A percentile compares a stretch with the other conserved stretches of the same genome.
phyloP scores from a whole-genome alignment of 2,329 filamentous ascomycete species.

The Tolypocladium tropicale region DNA sequence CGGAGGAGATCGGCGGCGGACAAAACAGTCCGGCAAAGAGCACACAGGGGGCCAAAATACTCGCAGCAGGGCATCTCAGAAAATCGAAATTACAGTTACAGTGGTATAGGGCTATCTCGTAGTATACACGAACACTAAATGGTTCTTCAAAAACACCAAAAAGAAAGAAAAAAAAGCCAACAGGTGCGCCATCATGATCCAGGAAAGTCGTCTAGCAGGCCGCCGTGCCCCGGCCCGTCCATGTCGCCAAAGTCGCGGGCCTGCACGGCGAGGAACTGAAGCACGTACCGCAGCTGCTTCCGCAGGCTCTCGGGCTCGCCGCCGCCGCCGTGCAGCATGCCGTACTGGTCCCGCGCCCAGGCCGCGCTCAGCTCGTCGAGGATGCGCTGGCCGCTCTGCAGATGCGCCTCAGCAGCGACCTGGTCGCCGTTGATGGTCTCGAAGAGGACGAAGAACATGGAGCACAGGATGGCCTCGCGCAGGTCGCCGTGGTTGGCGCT shows the following conservation, averaged over 20 bases:
- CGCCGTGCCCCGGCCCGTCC: neutral
- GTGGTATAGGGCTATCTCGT: neutral
- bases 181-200: neutral
- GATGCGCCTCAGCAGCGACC: constrained; percentile 22
- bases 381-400: constrained; percentile 25
- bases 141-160: neutral
- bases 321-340: neutral
- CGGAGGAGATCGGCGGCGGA: neutral
- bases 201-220: constrained; percentile 1
- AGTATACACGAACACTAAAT: neutral
- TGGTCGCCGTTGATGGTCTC: constrained; percentile 26
- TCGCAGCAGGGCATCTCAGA: too few species aligned
- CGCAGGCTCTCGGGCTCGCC: constrained; percentile 3
- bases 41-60: too few species aligned
- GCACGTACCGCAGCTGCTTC: constrained; percentile 8
- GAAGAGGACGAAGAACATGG: constrained; percentile 26
- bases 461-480: constrained; percentile 21
- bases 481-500: constrained; percentile 9
- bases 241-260: constrained; percentile 1
- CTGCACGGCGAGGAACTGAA: constrained; percentile 12
- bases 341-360: neutral
- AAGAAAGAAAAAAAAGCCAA: too few species aligned
- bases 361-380: constrained; percentile 19
- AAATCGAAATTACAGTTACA: too few species aligned
- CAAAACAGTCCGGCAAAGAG: neutral